A percentile compares a stretch with the other conserved stretches of the same genome.
phyloP scores from a whole-genome alignment of 2,329 filamentous ascomycete species.

The Ophiocordyceps australis region DNA sequence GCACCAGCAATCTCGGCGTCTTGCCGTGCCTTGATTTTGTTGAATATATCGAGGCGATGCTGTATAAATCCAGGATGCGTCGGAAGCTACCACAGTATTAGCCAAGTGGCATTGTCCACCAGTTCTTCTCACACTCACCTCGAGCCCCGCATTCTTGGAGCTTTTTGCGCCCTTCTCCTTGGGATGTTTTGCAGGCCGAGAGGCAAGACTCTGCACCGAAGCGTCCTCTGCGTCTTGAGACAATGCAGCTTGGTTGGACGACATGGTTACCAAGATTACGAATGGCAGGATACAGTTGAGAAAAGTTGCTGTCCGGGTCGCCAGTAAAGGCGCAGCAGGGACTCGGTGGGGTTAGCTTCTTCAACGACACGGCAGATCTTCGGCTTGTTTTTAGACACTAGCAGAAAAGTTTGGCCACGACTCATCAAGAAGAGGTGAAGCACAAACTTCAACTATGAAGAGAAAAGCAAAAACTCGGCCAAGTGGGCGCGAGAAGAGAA shows the following conservation, averaged over 20 bases:
- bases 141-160: slow-evolving; percentile 38
- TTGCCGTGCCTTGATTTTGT: slow-evolving; percentile 70
- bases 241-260: slow-evolving; percentile 17
- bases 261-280: slow-evolving; percentile 11
- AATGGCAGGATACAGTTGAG: too few relatives aligned
- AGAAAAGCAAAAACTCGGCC: too few relatives aligned
- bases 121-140: too few relatives aligned
- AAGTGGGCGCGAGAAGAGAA: too few relatives aligned
- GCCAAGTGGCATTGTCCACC: slow-evolving; percentile 6
- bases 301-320: too few relatives aligned
- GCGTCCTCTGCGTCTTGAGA: slow-evolving; percentile 15
- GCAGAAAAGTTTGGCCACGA: too few relatives aligned
- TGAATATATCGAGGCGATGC: slow-evolving; percentile 72
- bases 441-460: too few relatives aligned
- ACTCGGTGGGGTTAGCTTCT: too few relatives aligned
- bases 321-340: too few relatives aligned
- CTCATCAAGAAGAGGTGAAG: too few relatives aligned
- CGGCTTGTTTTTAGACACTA: too few relatives aligned
- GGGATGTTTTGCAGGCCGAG: slow-evolving; percentile 16
- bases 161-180: slow-evolving; percentile 24
- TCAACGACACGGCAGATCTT: too few relatives aligned
- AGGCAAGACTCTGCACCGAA: slow-evolving; percentile 14
- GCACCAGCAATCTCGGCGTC: slow-evolving; percentile 48
- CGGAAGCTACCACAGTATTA: slow-evolving; percentile 15
- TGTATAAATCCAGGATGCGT: slow-evolving; percentile 58